Conservation (phyloP, 2,329 filamentous ascomycete species). For the Pezicula neosporulosa region DNA sequence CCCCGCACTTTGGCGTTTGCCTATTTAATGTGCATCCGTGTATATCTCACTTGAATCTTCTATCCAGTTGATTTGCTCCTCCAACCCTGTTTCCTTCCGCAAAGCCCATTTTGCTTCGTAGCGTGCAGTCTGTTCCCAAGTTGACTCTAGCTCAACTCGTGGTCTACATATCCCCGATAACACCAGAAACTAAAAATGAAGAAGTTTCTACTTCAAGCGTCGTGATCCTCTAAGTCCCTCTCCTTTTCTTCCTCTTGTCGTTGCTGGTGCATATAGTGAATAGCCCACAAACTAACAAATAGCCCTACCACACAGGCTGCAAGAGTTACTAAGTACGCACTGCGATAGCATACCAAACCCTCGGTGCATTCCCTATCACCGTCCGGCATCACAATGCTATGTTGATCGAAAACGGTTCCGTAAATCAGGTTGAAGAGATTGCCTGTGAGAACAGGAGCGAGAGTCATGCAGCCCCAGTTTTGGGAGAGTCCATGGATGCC, state of each 20-base stretch:
- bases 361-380: conserved; percentile 74
- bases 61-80: too few relatives aligned
- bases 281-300: conserved; percentile 58
- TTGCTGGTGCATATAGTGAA: neutral
- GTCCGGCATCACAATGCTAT: conserved; percentile 64
- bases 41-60: too few relatives aligned
- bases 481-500: conserved; percentile 85
- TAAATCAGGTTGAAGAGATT: conserved; percentile 94
- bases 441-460: conserved; percentile 81
- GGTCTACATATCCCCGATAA: too few relatives aligned
- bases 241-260: neutral
- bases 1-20: too few relatives aligned
- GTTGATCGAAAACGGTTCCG: conserved; percentile 76
- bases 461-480: conserved; percentile 95
- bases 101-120: too few relatives aligned
- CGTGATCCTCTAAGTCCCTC: neutral
- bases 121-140: too few relatives aligned
- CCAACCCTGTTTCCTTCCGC: too few relatives aligned
- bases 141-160: too few relatives aligned
- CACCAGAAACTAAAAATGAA: too few relatives aligned
- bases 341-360: conserved; percentile 75
- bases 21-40: too few relatives aligned
- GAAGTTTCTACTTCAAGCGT: neutral
- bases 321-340: conserved; percentile 78
- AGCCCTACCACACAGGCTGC: conserved; percentile 68